Evolutionary conservation across 108 stramenopile species (phyloP).

Genomic region (Seminavis robusta): DNA sequence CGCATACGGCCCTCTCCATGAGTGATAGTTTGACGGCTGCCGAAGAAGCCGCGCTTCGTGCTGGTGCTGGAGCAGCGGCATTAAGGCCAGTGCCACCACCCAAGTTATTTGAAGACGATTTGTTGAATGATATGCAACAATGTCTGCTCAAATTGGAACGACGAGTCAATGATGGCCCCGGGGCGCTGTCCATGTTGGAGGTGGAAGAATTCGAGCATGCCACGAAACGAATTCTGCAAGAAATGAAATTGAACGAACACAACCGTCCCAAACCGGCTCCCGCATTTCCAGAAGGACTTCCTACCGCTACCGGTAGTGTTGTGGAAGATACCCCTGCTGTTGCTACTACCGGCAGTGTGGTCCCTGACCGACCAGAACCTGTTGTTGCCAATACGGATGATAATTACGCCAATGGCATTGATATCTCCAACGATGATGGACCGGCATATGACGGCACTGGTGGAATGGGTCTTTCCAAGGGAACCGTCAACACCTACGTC

Average conservation of each 20-base stretch:
- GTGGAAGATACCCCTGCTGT: neutral
- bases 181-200: conserved; percentile 41
- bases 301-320: neutral
- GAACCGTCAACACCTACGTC: conserved; percentile 71
- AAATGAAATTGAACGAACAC: conserved; percentile 58
- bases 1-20: too few species aligned
- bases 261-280: conserved; percentile 7
- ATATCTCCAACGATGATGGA: conserved; percentile 31
- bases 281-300: too few species aligned
- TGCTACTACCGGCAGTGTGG: neutral
- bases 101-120: conserved; percentile 52
- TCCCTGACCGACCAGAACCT: neutral
- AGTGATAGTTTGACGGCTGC: too few species aligned
- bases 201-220: conserved; percentile 36
- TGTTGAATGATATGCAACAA: conserved; percentile 60
- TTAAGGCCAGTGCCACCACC: too few species aligned
- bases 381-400: neutral
- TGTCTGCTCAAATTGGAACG: conserved; percentile 53
- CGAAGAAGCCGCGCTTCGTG: too few species aligned
- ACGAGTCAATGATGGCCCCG: conserved; percentile 56
- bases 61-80: too few species aligned
- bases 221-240: conserved; percentile 39
- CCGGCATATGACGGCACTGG: conserved; percentile 45
- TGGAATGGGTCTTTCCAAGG: conserved; percentile 54
- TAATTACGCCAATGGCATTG: conserved; percentile 3